Base-by-base conservation (phyloP, 345 rosid species). In the Populus simonii region DNA sequence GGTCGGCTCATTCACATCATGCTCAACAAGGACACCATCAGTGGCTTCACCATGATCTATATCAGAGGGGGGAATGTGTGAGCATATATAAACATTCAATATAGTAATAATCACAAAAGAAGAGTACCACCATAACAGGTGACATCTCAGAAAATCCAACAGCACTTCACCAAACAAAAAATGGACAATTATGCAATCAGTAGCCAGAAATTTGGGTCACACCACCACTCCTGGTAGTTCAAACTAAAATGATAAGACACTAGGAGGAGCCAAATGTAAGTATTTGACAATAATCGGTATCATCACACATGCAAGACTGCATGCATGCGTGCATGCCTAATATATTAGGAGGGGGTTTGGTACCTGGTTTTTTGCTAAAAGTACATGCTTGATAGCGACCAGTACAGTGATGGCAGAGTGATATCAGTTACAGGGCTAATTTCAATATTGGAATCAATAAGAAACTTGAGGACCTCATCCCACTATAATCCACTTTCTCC, bases 1-100 rank as follows among this genome's bases (percentile, higher is more conserved):
- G 36, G 99, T 94, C 15, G 90, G 97, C 91, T 94, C 99, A 78
- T 89, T 84, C 45, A 71, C 74, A 83, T 87, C 88, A 88, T 87
- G 90, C 72, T 93, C 89, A 63, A 84, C 89, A 11, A 89, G 79
- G 38, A 83, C 90, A 83, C 94, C 93, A 83, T 90, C 91, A 80
- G 85, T 78, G 80, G 85, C 86, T 78, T 93, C 98, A 73, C 83
- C 90, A 74, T 83, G 51, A 73, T 89, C 98, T 92, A 53, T 47
- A 75, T 1, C 51, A 63, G 11, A 31, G 33, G 4, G 35, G 49
- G 23, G 47, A 72, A 76, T 66, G 57, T 43, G 49, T 41, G 63
- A 73, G 45, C 63, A 55, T n/a, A 9, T 47, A 1, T 49, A 47
- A 75, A 13, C 29, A 31, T 57, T 61, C 68, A 61, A 13, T 38